A percentile compares a stretch with the other conserved stretches of the same genome.
These are phyloP conservation scores for Hyaloscypha variabilis DNA, from an alignment of 495 filamentous ascomycete genomes.

Conservation along the genomic window DNA sequence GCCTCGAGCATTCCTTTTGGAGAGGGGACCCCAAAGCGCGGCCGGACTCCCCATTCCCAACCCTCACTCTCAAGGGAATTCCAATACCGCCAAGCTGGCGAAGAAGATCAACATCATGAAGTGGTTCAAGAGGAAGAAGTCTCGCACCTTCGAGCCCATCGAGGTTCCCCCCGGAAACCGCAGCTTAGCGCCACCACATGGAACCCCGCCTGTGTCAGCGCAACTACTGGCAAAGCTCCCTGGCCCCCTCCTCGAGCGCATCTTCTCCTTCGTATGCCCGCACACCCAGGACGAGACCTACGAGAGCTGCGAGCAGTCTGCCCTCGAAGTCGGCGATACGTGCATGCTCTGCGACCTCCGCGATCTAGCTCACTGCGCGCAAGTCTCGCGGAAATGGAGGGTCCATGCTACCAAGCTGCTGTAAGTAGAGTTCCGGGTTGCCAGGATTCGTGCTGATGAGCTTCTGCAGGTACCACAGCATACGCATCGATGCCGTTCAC, in stretches of 20 bases:
- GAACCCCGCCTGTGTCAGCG: conserved; percentile 22
- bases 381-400: conserved; percentile 76
- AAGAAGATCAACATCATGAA: conserved; percentile 28
- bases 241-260: conserved; percentile 62
- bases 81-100: conserved; percentile 25
- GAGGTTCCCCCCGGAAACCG: not conserved
- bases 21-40: not conserved
- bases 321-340: conserved; percentile 65
- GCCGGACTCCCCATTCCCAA: not conserved
- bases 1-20: conserved; percentile 13
- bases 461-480: conserved; percentile 71
- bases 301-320: conserved; percentile 78
- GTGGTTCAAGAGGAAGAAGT: conserved; percentile 31
- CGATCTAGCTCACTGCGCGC: conserved; percentile 79
- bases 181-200: conserved; percentile 13
- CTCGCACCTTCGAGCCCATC: conserved; percentile 5
- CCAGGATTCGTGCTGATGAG: conserved; percentile 7
- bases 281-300: conserved; percentile 78
- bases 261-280: conserved; percentile 84
- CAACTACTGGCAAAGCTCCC: conserved; percentile 46
- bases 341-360: conserved; percentile 97
- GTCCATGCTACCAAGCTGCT: conserved; percentile 54
- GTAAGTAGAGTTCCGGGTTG: conserved; percentile 45
- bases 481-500: conserved; percentile 93
- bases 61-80: not conserved